Evolutionary conservation across 768 basidiomycete genomes (phyloP), one percentile per base, ranked within the genome.

Genomic region (Lactarius akahatsu): DNA sequence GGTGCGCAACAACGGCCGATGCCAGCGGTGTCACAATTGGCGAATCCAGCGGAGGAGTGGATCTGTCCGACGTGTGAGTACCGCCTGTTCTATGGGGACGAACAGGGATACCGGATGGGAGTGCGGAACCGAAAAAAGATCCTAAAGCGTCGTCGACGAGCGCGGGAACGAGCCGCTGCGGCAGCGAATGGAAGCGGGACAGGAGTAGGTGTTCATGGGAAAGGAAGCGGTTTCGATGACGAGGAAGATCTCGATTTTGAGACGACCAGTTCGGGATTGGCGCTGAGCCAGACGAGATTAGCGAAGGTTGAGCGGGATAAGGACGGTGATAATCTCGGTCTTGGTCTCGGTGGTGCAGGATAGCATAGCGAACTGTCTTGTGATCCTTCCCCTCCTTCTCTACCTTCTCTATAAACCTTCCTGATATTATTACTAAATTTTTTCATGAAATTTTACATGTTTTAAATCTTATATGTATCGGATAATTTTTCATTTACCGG

Each of bases 31-130:
- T 26, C 77, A 32, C 75, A 76, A 66, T 76, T 87, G 61, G 82
- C 81, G 28, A 82, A 85, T 65, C 86, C 87, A 9, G 81, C 77
- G 40, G 94, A 97, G 28, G 96, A 98, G 75, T 97, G 92, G 89
- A 88, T 98, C 65, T 98, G 96, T 75, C 85, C 90, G 68, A 91
- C 90, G 72, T 98, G 96, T 80, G 96, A 98, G 78, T 96, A 94
- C 75, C 82, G 87, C 65, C 74, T 98, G 64, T 96, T 96, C 76
- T 98, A 90, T 74, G 93, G 94, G n/a, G 89, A 90, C 59, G 90
- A 90, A 47, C 65, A 77, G 62, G 83, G 80, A 62, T 88, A 90
- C 75, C 80, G 84, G 69, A 79, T 82, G 55, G 89, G 87, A 52
- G 78, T 94, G 66, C 79, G 86, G 76, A 86, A 82, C 70, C 78